Evolutionary conservation across 148 eudicot genomes (phyloP), one percentile per base, ranked within the genome.

Genomic region (Camellia granthamiana): DNA sequence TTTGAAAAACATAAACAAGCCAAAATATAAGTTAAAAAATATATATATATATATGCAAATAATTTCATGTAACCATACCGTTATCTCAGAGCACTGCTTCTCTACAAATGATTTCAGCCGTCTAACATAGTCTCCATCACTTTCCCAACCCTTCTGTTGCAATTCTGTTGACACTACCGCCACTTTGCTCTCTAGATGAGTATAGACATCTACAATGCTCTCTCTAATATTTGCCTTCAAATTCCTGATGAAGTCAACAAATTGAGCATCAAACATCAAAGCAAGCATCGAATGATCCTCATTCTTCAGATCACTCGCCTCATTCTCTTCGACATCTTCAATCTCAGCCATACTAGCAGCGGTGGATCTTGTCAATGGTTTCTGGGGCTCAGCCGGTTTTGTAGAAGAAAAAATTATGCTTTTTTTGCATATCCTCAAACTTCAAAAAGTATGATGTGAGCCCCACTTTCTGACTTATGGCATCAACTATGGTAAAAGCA

Each of bases 11-110:
- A 69, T 76, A 42, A 21, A 6, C 18, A 12, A 58, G 18, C 7
- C 1, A n/a, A 7, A 3, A 44, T 7, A 56, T 2, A 74, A 58
- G 30, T 23, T 23, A 23, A 23, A 23, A 23, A 0, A 23, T 23
- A 23, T 23, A 23, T 23, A 23, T 23, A 23, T 23, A 23, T 23
- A 23, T 23, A 23, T 23, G 30, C 56, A 30, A 49, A 15, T 1
- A 51, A 15, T 68, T 49, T 11, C 5, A 42, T 1, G 30, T n/a
- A 65, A 47, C 6, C 38, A 56, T 86, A 91, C 99, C 99, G 94
- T 98, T 75, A 94, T 91, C 88, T 96, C 99, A 61, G 87, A 86
- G 85, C 97, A 92, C 79, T 96, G 99, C 83, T 92, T 92, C 86
- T 92, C 91, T 79, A 94, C 86, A 79, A 96, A 92, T n/a, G 87